phyloP scores from a whole-genome alignment of 352 stramenopile genomes.

The Globisporangium sylvaticum region DNA sequence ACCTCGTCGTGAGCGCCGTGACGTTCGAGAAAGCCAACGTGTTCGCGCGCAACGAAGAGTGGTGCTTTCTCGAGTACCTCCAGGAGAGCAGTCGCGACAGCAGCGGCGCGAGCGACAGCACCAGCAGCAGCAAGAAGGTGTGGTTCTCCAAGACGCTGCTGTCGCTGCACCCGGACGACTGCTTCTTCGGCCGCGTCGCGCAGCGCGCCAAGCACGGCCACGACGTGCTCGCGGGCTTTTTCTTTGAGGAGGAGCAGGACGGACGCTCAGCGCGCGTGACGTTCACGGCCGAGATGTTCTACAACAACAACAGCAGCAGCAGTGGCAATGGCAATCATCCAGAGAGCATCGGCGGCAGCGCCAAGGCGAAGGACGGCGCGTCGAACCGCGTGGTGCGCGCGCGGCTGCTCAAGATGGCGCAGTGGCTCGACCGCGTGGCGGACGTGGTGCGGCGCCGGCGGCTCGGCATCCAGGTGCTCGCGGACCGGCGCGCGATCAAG shows the following conservation, averaged over 20 bases:
- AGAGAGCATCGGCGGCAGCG: too few relatives aligned
- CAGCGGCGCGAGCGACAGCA: neutral
- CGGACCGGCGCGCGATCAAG: conserved; percentile 25
- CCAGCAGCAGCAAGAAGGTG: neutral
- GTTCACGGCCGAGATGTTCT: conserved; percentile 35
- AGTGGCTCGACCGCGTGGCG: conserved; percentile 25
- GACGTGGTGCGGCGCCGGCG: conserved; percentile 37
- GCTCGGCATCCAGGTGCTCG: conserved; percentile 49
- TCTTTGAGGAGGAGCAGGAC: conserved; percentile 34
- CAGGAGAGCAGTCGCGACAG: neutral
- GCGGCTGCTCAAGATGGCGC: conserved; percentile 19
- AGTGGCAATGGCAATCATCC: too few relatives aligned
- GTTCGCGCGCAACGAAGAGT: conserved; percentile 36
- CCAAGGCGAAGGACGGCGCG: neutral
- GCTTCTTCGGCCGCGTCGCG: conserved; percentile 11
- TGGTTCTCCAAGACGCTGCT: conserved; percentile 34
- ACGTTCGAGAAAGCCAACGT: conserved; percentile 33
- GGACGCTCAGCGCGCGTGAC: conserved; percentile 30
- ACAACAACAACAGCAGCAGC: neutral
- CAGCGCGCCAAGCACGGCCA: conserved; percentile 23
- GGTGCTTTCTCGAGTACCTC: conserved; percentile 36
- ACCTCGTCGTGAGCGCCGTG: conserved; percentile 33
- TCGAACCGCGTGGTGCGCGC: conserved; percentile 14
- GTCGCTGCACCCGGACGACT: conserved; percentile 20
- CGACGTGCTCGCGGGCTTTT: conserved; percentile 42